Evolutionary conservation across 352 stramenopile species (phyloP).

Genomic region (Globisporangium nagaii): DNA sequence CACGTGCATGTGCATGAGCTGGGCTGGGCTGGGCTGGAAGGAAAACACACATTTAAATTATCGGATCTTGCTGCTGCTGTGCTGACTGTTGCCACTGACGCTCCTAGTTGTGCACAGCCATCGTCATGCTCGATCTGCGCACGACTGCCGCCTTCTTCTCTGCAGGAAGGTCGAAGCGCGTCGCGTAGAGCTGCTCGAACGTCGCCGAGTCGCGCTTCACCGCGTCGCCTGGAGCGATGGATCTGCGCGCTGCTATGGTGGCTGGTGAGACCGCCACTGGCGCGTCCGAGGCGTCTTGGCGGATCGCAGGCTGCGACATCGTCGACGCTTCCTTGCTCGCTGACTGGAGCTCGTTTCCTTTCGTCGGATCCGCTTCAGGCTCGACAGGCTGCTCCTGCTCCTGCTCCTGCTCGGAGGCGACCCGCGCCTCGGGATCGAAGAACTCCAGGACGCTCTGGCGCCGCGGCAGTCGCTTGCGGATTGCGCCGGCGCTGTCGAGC

Average conservation of each 20-base stretch:
- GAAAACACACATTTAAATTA: too few relatives aligned
- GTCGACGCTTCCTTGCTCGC: neutral
- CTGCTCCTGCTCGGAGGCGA: neutral
- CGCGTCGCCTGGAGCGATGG: neutral
- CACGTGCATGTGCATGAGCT: too few relatives aligned
- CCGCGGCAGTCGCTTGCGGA: slow-evolving; percentile 41
- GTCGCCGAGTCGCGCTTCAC: slow-evolving; percentile 14
- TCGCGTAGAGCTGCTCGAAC: slow-evolving; percentile 55
- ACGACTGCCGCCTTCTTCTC: slow-evolving; percentile 8
- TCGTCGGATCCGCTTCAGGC: neutral
- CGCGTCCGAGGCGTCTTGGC: too few relatives aligned
- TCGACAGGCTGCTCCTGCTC: neutral
- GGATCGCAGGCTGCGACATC: too few relatives aligned
- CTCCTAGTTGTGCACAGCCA: slow-evolving; percentile 3
- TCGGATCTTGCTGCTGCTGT: too few relatives aligned
- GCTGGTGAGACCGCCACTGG: too few relatives aligned
- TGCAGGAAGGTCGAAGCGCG: slow-evolving; percentile 41
- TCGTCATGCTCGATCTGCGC: slow-evolving; percentile 18
- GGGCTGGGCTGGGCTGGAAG: too few relatives aligned
- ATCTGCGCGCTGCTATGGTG: neutral
- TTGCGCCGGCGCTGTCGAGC: slow-evolving; percentile 34
- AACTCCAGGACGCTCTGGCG: slow-evolving; percentile 49
- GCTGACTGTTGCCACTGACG: too few relatives aligned
- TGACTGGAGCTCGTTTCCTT: neutral
- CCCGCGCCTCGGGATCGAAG: slow-evolving; percentile 25